Base-by-base conservation (phyloP, 352 stramenopile species). In the Phytophthora gonapodyides region DNA sequence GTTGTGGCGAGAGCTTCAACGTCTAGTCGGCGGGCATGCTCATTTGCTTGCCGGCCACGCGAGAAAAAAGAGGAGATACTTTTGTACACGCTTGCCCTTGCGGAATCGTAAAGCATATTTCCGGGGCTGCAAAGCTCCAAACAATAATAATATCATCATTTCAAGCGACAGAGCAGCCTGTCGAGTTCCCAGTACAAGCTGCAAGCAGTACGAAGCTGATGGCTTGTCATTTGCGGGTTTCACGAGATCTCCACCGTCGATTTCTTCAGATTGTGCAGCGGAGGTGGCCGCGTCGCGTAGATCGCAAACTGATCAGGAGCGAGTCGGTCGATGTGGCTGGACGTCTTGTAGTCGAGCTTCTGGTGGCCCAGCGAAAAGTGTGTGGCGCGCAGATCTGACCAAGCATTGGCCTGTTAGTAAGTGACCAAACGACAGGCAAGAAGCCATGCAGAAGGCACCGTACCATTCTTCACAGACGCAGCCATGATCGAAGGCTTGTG, bases 1-100 rank as follows among this genome's bases (percentile, higher is more conserved):
- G 98, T 7, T 99, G 98, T 73, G 98, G 98, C 37, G 98, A 99
- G 80, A 98, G 92, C 70, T 99, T 99, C 73, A 99, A 99, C 73
- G 96, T 99, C 38, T 99, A 98, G 53, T 9, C 31, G 21, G 15
- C 13, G 27, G 46, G 43, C 40, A 45, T 51, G 27, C 44, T 49
- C 30, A 37, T 31, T 31, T 31, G 36, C 35, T 51, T 59, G 31
- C 33, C 49, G 56, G 41, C 31, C 13, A 3, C 27, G n/a, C 27
- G 19, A 64, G 48, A 36, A 31, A 31, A 10, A 19, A 57, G 42
- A 65, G 50, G 45, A 60, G 34, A 67, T 40, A 33, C 40, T 41
- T 38, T 59, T 64, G 37, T 48, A 57, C 34, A 45, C 34, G 41
- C 35, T 56, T 52, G 44, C 43, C 8, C 52, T 52, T 21, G 48